phyloP scores from a whole-genome alignment of 1,284 basidiomycete genomes.

The Stygiomarasmius scandens region DNA sequence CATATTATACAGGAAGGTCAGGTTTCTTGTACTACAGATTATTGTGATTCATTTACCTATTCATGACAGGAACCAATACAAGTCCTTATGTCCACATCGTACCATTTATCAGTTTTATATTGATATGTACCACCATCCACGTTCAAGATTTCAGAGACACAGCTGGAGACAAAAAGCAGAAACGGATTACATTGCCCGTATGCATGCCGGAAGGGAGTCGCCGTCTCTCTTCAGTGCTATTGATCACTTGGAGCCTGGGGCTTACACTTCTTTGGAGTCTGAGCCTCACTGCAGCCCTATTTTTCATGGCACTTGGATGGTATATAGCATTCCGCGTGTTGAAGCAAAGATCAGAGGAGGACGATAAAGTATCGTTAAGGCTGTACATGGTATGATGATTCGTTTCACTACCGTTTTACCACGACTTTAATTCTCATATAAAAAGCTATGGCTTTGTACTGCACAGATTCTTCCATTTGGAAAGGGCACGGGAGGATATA shows the following conservation, averaged over 20 bases:
- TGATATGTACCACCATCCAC: constrained; percentile 22
- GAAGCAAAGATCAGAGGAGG: constrained; percentile 19
- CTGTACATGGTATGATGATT: constrained; percentile 14
- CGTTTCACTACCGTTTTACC: not conserved
- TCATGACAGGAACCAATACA: constrained; percentile 27
- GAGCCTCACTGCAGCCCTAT: constrained; percentile 6
- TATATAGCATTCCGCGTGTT: constrained; percentile 26
- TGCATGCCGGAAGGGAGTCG: constrained; percentile 29
- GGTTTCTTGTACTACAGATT: constrained; percentile 17
- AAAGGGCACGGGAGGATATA: too few species aligned
- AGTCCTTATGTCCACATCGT: constrained; percentile 23
- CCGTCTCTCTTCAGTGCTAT: constrained; percentile 25
- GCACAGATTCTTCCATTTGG: constrained; percentile 12
- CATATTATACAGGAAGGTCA: constrained; percentile 26
- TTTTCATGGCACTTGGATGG: constrained; percentile 20
- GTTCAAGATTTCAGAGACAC: constrained; percentile 45
- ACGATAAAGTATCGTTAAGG: constrained; percentile 25
- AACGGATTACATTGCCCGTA: constrained; percentile 44
- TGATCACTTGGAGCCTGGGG: constrained; percentile 27
- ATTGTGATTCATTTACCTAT: constrained; percentile 20
- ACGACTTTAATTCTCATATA: not conserved
- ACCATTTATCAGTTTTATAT: constrained; percentile 20
- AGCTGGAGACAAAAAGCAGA: constrained; percentile 37
- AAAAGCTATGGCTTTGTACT: constrained; percentile 11
- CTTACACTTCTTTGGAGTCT: constrained; percentile 25